Conservation (phyloP, 768 basidiomycete species). For the Suillus sp. region DNA sequence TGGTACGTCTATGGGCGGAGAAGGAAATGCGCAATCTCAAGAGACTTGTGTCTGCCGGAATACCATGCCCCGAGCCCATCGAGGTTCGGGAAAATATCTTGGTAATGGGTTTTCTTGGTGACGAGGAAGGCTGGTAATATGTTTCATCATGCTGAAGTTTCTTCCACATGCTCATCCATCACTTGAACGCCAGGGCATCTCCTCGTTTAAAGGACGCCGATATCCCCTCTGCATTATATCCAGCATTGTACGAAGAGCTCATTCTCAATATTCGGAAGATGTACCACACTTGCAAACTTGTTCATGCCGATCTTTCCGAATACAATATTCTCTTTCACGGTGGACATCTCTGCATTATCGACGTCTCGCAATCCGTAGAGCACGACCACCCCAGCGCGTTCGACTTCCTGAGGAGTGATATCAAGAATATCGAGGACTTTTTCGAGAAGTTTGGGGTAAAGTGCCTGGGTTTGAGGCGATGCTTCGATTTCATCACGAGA, state of each 20-base stretch:
- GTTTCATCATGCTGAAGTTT: slow-evolving; percentile 8
- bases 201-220: slow-evolving; percentile 91
- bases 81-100: slow-evolving; percentile 97
- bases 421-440: slow-evolving; percentile 92
- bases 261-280: slow-evolving; percentile 79
- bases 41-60: slow-evolving; percentile 78
- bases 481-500: slow-evolving; percentile 87
- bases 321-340: slow-evolving; percentile 95
- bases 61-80: slow-evolving; percentile 84
- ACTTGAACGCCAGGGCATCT: slow-evolving; percentile 64
- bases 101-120: slow-evolving; percentile 92
- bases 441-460: slow-evolving; percentile 75
- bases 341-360: slow-evolving; percentile 87
- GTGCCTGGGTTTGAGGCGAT: slow-evolving; percentile 76
- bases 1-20: slow-evolving; percentile 98
- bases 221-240: slow-evolving; percentile 52
- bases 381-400: slow-evolving; percentile 97
- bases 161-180: slow-evolving; percentile 6
- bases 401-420: slow-evolving; percentile 91
- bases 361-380: slow-evolving; percentile 98
- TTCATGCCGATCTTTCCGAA: slow-evolving; percentile 97
- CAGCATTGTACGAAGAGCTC: slow-evolving; percentile 74
- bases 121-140: slow-evolving; percentile 76
- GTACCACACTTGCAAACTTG: slow-evolving; percentile 89
- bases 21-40: slow-evolving; percentile 98